These are phyloP conservation scores for Apiospora arundinis DNA, from an alignment of 2,329 filamentous ascomycete genomes.

Conservation along the genomic window DNA sequence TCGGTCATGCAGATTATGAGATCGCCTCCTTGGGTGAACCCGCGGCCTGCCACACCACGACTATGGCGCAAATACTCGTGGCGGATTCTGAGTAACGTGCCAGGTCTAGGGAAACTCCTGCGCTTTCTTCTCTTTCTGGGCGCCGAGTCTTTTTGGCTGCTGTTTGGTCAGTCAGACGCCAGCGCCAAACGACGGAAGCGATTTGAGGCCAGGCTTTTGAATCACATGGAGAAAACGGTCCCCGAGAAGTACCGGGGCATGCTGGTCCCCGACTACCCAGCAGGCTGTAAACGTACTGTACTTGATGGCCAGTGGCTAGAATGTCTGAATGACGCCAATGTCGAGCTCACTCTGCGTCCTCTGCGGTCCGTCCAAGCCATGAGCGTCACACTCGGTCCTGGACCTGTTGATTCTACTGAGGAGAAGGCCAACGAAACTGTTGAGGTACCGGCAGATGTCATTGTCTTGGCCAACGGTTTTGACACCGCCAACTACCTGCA, in stretches of 20 bases:
- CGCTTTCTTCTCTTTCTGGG: conserved; percentile 50
- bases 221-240: conserved; percentile 48
- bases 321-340: conserved; percentile 50
- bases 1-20: conserved; percentile 49
- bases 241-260: conserved; percentile 67
- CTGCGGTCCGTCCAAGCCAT: conserved; percentile 43
- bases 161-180: conserved; percentile 42
- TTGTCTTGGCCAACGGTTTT: conserved; percentile 68
- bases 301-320: conserved; percentile 63
- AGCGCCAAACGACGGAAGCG: conserved; percentile 45
- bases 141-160: conserved; percentile 41
- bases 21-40: conserved; percentile 50
- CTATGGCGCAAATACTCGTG: conserved; percentile 28
- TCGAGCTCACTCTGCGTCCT: not conserved
- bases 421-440: conserved; percentile 46
- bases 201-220: conserved; percentile 43
- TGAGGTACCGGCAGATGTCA: conserved; percentile 59
- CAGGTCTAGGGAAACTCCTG: conserved; percentile 49
- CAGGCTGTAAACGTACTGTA: conserved; percentile 70
- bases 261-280: conserved; percentile 65
- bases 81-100: conserved; percentile 53
- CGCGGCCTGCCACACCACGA: conserved; percentile 38
- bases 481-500: conserved; percentile 60
- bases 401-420: conserved; percentile 53
- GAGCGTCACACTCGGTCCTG: conserved; percentile 53